Base-by-base conservation (phyloP, 2,329 filamentous ascomycete genomes). In the Cordyceps cateniannulata region DNA sequence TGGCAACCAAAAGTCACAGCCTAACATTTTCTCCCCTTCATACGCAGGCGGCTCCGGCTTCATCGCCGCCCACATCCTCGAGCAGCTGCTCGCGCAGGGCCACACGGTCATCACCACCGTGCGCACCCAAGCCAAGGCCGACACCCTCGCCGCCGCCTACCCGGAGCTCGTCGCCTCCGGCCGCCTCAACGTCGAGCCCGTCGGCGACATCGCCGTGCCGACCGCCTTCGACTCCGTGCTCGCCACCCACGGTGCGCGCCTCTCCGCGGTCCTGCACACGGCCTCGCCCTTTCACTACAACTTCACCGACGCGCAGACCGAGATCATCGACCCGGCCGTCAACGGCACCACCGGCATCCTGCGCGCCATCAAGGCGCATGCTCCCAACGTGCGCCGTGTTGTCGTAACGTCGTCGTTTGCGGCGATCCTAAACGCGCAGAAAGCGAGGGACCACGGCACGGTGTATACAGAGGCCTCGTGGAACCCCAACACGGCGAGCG, bases 161-260 rank as follows among this genome's bases (percentile, higher is more conserved):
- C 68, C 67, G 62, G 75, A 77, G 16, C 48, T 44, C 20, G 49
- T 48, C 40, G 27, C 58, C 27, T 38, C 49, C 12, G 25, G 20
- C 2, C 74, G 76, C 35, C 79, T 86, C 20, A 68, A 73, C 35
- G 87, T 81, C 14, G 76, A 71, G 60, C 85, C 95, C 66, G 90
- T 96, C 25, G 84, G 87, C 20, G 91, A 96, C 69, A 89, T 96
- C 66, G 89, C 90, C 3, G 73, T 85, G 68, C 81, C 85, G 48
- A 81, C 81, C 60, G 91, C 91, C 61, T 96, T 96, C 70, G 85
- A 90, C 67, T 79, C 85, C 66, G 84, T 82, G 1, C 77, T 81
- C 63, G 72, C 76, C 70, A 75, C 70, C 4, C 77, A 80, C 1
- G 79, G 76, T 27, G 70, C 79, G 1, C 78, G 76, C 27, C 71